Conservation (phyloP, 2,329 filamentous ascomycete genomes). For the Penicillium sp. region DNA sequence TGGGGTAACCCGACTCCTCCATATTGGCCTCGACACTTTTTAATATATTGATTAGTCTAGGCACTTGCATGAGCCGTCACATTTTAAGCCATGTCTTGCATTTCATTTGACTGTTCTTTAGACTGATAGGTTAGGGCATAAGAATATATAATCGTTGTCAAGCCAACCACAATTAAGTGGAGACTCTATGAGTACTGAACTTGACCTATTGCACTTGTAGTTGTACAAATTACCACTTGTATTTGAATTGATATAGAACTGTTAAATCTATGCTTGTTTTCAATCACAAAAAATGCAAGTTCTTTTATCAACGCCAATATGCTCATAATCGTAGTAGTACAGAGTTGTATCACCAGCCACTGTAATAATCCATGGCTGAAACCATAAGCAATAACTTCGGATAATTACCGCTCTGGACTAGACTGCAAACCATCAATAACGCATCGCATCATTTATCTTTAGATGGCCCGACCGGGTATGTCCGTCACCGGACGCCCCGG, state of each 20-base stretch:
- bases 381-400: background rate
- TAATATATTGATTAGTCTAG: conserved; percentile 1
- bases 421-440: conserved; percentile 1
- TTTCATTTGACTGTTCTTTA: conserved; percentile 9
- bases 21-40: background rate
- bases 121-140: background rate
- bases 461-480: conserved; percentile 16
- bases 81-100: conserved; percentile 22
- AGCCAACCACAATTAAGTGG: conserved; percentile 5
- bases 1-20: conserved; percentile 22
- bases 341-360: conserved; percentile 2
- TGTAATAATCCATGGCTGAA: background rate
- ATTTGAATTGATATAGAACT: background rate
- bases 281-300: background rate
- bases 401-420: conserved; percentile 1
- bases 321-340: conserved; percentile 7
- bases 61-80: conserved; percentile 5
- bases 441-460: conserved; percentile 1
- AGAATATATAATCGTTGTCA: background rate
- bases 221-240: background rate
- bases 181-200: background rate
- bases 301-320: background rate
- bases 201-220: background rate
- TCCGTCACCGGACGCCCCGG: conserved; percentile 22
- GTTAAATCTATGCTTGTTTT: background rate